These are phyloP conservation scores for Sporothrix dimorphospora DNA, from an alignment of 2,329 filamentous ascomycete species.

Conservation along the genomic window DNA sequence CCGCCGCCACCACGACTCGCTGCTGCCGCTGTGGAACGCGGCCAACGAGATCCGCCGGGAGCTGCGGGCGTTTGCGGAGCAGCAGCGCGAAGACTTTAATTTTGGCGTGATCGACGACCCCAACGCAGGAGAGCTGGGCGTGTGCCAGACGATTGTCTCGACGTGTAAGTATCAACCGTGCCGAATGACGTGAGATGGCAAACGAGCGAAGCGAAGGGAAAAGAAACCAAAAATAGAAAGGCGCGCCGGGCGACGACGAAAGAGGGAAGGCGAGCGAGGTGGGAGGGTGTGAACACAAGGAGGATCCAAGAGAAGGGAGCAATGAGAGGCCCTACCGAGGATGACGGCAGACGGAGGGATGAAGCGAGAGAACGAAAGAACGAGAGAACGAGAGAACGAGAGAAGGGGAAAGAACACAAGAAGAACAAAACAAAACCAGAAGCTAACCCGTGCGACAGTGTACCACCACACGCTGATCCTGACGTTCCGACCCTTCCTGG, in stretches of 20 bases:
- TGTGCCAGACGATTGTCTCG: conserved; percentile 34
- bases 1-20: conserved; percentile 31
- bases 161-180: conserved; percentile 24
- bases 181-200: background rate
- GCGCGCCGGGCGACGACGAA: background rate
- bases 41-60: conserved; percentile 33
- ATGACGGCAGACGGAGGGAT: background rate
- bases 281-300: background rate
- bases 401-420: background rate
- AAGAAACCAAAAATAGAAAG: background rate
- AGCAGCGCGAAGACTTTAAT: conserved; percentile 29
- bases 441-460: conserved; percentile 19
- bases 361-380: background rate
- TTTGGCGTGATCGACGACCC: conserved; percentile 30
- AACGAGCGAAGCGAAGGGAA: background rate
- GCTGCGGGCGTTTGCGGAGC: conserved; percentile 31
- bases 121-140: conserved; percentile 28
- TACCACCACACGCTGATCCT: conserved; percentile 34
- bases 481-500: conserved; percentile 33
- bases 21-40: conserved; percentile 33
- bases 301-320: background rate
- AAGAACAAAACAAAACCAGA: background rate
- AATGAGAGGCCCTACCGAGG: too few relatives aligned
- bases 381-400: background rate
- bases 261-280: background rate